Conservation (phyloP, 73 alveolate genomes). For the Effrenium voratum region DNA sequence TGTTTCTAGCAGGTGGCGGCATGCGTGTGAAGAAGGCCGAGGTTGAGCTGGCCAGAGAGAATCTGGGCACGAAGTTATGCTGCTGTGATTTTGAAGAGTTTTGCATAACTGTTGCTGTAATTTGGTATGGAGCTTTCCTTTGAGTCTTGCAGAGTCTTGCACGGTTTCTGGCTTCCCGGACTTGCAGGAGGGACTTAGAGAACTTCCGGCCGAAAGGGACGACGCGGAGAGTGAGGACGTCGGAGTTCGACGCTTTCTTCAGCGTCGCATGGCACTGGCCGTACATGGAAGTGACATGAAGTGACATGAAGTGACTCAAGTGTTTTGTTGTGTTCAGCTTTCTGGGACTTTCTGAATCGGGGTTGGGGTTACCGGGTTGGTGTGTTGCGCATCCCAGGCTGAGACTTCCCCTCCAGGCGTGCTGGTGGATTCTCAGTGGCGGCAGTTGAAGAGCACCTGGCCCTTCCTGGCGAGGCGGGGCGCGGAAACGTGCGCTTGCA, state of each 20-base stretch:
- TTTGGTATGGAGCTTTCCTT: too few relatives aligned
- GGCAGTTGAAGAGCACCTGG: slow-evolving; percentile 79
- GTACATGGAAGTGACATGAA: neutral
- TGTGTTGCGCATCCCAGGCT: neutral
- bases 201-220: slow-evolving; percentile 79
- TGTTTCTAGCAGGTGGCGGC: neutral
- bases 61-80: neutral
- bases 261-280: neutral
- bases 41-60: slow-evolving; percentile 67
- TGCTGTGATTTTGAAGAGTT: neutral
- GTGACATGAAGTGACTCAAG: neutral
- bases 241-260: slow-evolving; percentile 56
- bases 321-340: neutral
- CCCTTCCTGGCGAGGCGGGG: slow-evolving; percentile 55
- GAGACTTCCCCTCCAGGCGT: slow-evolving; percentile 47
- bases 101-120: too few relatives aligned
- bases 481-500: too few relatives aligned
- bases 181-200: slow-evolving; percentile 28
- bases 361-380: neutral
- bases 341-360: neutral
- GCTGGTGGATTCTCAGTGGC: slow-evolving; percentile 76
- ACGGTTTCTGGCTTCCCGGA: neutral
- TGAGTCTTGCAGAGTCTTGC: neutral
- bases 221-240: slow-evolving; percentile 7
- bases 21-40: slow-evolving; percentile 35